Conservation (phyloP, 495 filamentous ascomycete genomes). For the Aspergillus incahuasiensis region DNA sequence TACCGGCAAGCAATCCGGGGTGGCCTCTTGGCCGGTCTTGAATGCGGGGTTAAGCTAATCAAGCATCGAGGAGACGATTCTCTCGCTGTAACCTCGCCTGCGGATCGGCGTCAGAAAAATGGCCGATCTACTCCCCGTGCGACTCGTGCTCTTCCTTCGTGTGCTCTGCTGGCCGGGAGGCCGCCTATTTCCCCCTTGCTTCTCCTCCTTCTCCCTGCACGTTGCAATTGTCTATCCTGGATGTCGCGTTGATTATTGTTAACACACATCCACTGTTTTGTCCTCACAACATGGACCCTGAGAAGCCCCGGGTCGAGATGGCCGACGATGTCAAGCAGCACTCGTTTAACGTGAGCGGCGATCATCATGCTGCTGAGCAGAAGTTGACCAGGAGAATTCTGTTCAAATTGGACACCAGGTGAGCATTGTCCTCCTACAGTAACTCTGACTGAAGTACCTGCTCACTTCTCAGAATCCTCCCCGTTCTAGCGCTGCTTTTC, state of each 20-base stretch:
- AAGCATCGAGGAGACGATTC: background rate
- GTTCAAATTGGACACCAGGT: conserved; percentile 54
- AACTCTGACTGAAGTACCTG: too few species aligned
- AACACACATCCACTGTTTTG: background rate
- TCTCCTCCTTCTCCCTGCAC: background rate
- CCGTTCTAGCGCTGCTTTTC: conserved; percentile 55
- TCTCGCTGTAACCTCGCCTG: background rate
- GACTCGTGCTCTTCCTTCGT: background rate
- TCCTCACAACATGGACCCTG: background rate
- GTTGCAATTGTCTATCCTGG: background rate
- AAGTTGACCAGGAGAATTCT: conserved; percentile 38
- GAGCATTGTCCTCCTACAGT: background rate
- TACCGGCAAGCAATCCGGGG: conserved; percentile 2
- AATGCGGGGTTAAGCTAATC: conserved; percentile 1
- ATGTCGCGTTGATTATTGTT: background rate
- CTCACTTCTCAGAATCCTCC: conserved; percentile 47
- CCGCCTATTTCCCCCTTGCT: background rate
- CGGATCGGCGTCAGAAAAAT: conserved; percentile 7
- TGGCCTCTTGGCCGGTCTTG: background rate
- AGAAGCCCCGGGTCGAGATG: conserved; percentile 1
- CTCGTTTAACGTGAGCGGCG: conserved; percentile 1
- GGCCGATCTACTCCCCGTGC: background rate
- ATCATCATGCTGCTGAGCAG: conserved; percentile 17
- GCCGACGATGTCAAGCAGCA: conserved; percentile 2
- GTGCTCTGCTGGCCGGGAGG: background rate